Evolutionary conservation across 306 rosid species (phyloP), one percentile per base, ranked within the genome.

Genomic region (Argentina anserina): DNA sequence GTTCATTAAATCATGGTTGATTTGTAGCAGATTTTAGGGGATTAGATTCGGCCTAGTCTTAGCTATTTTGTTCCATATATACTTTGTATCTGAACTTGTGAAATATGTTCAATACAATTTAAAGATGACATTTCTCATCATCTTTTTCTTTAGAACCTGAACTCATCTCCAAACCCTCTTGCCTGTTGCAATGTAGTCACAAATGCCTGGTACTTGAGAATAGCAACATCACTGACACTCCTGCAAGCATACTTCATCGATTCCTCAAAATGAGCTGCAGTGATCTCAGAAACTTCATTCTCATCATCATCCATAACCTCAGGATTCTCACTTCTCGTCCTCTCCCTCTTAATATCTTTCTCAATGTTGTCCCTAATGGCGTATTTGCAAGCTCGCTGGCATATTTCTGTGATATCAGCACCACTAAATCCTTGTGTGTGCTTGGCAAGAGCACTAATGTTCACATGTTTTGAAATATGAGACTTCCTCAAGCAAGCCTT

Each of bases 311-410:
- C 80, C 83, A 80, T 70, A 0, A 76, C 69, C 64, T 75, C 73
- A 6, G 42, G 75, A 46, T 79, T 73, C 1, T 73, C 78, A 14
- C 40, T 73, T 60, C 71, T 73, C 70, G 47, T 73, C 56, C 72
- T 74, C 71, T 79, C 76, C 76, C 68, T 70, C 80, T 70, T 74
- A 11, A 71, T 71, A 31, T 80, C 84, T 73, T 76, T 75, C 46
- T 75, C 73, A 63, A 70, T 80, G 49, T 70, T 70, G 69, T 80
- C 80, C 64, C 80, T 80, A 25, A 75, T 75, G 14, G 80, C 83
- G 70, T 80, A 80, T 53, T 80, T 80, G 83, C 76, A 80, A 63
- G 80, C 73, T 36, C 76, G 76, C 73, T 75, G 83, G 73, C 80
- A 80, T 41, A 75, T 79, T 73, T 79, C 78, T 18, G 82, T 79